Base-by-base conservation (phyloP, 345 rosid species). In the Euphorbia pulcherrima region DNA sequence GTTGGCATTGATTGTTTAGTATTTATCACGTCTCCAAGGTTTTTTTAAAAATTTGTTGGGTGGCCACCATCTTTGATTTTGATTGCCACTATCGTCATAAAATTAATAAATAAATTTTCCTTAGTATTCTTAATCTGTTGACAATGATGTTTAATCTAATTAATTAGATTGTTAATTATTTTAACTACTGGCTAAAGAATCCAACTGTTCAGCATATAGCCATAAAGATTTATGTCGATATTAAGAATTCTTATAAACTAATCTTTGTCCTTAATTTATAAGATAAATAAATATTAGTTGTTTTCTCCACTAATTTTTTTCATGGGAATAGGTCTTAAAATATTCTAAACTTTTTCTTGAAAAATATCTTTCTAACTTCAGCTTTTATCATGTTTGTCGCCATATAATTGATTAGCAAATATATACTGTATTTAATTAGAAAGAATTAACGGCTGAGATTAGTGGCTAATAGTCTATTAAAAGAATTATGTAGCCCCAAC, bases 301-400 rank as follows among this genome's bases (percentile, higher is more conserved):
- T 33, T 7, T 33, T 7, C 7, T 33, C 37, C 37, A n/a, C n/a
- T n/a, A n/a, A 33, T 33, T n/a, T n/a, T n/a, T n/a, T n/a, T 13
- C 14, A 66, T 24, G 28, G n/a, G 26, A 53, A 24, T 44, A 14
- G 48, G 48, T 44, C 48, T 44, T 44, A 44, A 33, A 2, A 44
- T 44, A 44, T 5, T 8, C 41, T 39, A 47, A 62, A 54, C 70
- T 24, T 23, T n/a, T 24, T 53, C 39, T 41, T 14, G 13, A 28
- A 41, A 46, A 68, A n/a, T 68, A 68, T 55, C 40, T 40, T 41
- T 17, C n/a, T n/a, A n/a, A n/a, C n/a, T n/a, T n/a, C n/a, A n/a
- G n/a, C 28, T 35, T 35, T 18, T 11, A 39, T 39, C 4, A 4
- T 62, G 24, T 23, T 60, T 56, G 35, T 56, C 18, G 33, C 2